Base-by-base conservation (phyloP, 2,329 filamentous ascomycete species). In the Claviceps sp. region DNA sequence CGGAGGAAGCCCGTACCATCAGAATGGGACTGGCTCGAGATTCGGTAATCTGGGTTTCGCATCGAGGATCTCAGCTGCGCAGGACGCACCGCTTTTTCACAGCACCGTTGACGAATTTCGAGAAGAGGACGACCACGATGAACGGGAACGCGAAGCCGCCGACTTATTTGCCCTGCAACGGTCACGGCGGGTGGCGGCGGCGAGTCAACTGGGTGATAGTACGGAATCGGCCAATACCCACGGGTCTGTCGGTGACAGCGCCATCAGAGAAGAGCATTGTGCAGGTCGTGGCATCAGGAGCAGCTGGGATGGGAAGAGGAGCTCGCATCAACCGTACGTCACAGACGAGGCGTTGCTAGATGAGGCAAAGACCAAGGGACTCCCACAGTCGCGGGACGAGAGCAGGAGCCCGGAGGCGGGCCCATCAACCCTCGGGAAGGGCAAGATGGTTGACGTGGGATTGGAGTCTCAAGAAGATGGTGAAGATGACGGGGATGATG, bases 11-110 rank as follows among this genome's bases (percentile, higher is more conserved):
- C 89, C 89, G 8, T 95, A 95, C 70, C 85, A 87, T 62, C 78
- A 95, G 68, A 84, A 86, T 59, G 77, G 80, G 51, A 70, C 76
- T 13, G 76, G 79, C 44, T 88, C 87, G 2, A 82, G 89, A 47
- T 79, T 89, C 59, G 90, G 94, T 56, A 71, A 72, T 50, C 63
- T 77, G 52, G 84, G 82, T 34, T 95, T 95, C 65, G 81, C 85
- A 30, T 89, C 87, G 11, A 79, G 89, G 49, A 82, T 86, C 55
- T 79, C 85, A 4, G 75, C 81, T 45, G 74, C 75, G 20, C 84
- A 87, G 53, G 87, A 89, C 59, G 90, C 91, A 9, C 93, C 93
- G 52, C 75, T 98, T n/a, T 97, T 98, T 67, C 89, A 93, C 68
- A 95, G 89, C 62, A 84, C 87, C 4, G 80, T 89, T 16, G 89